Evolutionary conservation across 1,139 yeast genomes (phyloP), one percentile per base, ranked within the genome.

Genomic region (Saccharomyces uvarum): DNA sequence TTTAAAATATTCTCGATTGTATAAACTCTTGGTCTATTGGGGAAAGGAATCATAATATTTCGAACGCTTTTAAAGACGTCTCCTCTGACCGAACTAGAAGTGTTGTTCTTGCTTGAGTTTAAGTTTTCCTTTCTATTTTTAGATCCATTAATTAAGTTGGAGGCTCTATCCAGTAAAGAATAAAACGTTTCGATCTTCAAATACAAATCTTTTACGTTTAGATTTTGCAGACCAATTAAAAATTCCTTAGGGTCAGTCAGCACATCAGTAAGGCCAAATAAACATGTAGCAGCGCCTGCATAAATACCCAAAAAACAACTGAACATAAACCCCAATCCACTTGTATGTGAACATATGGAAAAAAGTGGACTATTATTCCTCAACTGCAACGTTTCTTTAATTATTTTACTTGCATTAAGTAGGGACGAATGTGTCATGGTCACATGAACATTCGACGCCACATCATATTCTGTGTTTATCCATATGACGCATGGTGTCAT

Each of bases 361-460:
- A 93, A 78, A 9, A 93, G 76, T 0, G 97, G 84, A 48, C 83
- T 80, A 33, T 81, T 79, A 48, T 88, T 80, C 8, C 84, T 79
- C 73, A 93, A 76, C 61, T 88, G 93, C 64, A 96, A 88, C 0
- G 98, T 91, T 67, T 93, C 98, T 63, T 93, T 93, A 65, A 90
- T 81, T 13, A 88, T 86, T 64, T 91, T 89, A 69, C 97, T 90
- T 69, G 88, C 80, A 0, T 90, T 85, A 65, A 93, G 71, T 13
- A 93, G 75, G 49, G 82, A 79, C 47, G 77, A 75, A 66, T 88
- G 95, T 42, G 82, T 76, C 70, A 67, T 63, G 3, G 62, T 56
- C 11, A 58, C 71, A 53, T 59, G 69, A 52, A 57, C 54, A 46
- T 68, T 63, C 19, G 61, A 59, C 3, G 54, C 54, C 8, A 57